phyloP scores from a whole-genome alignment of 2,329 filamentous ascomycete species.

The Dothiorella sarmentorum region DNA sequence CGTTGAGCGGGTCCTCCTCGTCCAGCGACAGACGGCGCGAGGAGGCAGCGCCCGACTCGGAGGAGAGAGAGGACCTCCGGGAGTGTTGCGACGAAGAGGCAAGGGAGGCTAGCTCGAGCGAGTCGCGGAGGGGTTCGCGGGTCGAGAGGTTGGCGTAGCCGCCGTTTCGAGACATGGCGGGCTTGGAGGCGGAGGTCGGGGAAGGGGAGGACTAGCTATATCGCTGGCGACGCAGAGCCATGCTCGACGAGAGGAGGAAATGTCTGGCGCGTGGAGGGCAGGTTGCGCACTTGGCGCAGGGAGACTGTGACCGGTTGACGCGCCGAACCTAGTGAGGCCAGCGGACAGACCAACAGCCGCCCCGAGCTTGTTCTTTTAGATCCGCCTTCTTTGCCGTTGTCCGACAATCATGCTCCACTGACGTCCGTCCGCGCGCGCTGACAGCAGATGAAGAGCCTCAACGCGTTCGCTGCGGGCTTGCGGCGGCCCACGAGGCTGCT shows the following conservation, averaged over 20 bases:
- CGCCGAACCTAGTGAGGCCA: constrained; percentile 1
- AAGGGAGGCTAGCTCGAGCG: constrained; percentile 90
- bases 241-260: constrained; percentile 10
- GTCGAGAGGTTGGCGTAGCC: constrained; percentile 31
- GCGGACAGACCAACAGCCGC: neutral
- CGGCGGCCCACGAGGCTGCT: neutral
- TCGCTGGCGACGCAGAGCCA: constrained; percentile 5
- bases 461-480: neutral
- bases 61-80: constrained; percentile 68
- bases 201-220: constrained; percentile 3
- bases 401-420: constrained; percentile 3
- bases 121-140: constrained; percentile 65
- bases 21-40: constrained; percentile 87
- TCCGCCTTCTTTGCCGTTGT: neutral
- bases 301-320: constrained; percentile 3
- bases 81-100: constrained; percentile 74
- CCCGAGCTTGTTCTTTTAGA: neutral
- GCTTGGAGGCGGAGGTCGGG: neutral
- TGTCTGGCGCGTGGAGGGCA: neutral
- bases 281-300: constrained; percentile 17
- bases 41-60: constrained; percentile 82
- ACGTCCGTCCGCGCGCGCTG: neutral
- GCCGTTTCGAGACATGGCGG: constrained; percentile 33
- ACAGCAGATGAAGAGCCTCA: constrained; percentile 13
- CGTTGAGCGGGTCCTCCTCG: constrained; percentile 72